A percentile compares a stretch with the other conserved stretches of the same genome.
These are phyloP conservation scores for Suhomyces chickasaworum DNA, from an alignment of 1,139 yeast genomes.

Conservation along the genomic window DNA sequence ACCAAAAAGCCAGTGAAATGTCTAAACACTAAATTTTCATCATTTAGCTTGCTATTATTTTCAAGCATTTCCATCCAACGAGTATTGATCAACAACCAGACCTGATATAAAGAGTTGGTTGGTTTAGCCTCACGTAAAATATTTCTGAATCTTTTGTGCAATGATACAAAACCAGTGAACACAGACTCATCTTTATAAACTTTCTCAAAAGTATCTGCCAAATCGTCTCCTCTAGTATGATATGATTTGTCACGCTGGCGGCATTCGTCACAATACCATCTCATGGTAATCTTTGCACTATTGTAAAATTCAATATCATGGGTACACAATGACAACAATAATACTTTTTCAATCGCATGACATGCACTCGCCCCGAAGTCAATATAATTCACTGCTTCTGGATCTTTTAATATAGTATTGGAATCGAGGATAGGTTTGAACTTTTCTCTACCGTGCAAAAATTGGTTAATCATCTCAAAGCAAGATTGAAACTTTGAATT, in stretches of 20 bases:
- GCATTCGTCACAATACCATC: slow-evolving; percentile 46
- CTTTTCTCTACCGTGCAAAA: slow-evolving; percentile 27
- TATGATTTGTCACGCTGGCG: slow-evolving; percentile 8
- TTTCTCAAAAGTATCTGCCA: slow-evolving; percentile 47
- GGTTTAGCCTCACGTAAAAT: slow-evolving; percentile 61
- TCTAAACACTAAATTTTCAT: slow-evolving; percentile 50
- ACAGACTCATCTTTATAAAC: slow-evolving; percentile 60
- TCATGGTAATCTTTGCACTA: slow-evolving; percentile 51
- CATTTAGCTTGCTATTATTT: slow-evolving; percentile 26
- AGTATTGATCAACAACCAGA: slow-evolving; percentile 62
- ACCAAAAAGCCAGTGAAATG: slow-evolving; percentile 66
- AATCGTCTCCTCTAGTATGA: slow-evolving; percentile 16
- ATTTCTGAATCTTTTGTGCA: slow-evolving; percentile 65
- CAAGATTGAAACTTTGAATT: slow-evolving; percentile 43
- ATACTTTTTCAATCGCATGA: slow-evolving; percentile 44
- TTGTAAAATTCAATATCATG: slow-evolving; percentile 60
- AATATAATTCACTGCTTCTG: slow-evolving; percentile 22
- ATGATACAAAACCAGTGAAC: slow-evolving; percentile 75
- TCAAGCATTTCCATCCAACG: slow-evolving; percentile 50
- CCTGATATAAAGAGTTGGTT: slow-evolving; percentile 58
- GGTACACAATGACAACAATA: slow-evolving; percentile 54
- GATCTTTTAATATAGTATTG: slow-evolving; percentile 29
- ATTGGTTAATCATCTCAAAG: slow-evolving; percentile 40
- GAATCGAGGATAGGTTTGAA: slow-evolving; percentile 24
- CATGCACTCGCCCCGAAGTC: slow-evolving; percentile 25